Base-by-base conservation (phyloP, 2,329 filamentous ascomycete genomes). In the Fusarium sp. region DNA sequence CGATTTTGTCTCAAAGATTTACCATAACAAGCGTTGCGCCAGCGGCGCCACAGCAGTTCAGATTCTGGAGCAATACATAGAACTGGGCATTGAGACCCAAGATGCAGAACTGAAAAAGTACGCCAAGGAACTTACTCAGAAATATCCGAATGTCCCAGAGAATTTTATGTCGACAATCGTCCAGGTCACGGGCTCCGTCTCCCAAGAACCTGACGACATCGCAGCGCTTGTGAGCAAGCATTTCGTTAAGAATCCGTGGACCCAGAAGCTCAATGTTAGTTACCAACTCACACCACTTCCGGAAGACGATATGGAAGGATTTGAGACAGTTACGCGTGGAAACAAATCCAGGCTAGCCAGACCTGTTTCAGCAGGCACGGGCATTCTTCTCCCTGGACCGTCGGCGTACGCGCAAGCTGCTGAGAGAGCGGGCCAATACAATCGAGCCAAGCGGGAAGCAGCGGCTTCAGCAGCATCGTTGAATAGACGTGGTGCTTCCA, bases 401-500 rank as follows among this genome's bases (percentile, higher is more conserved):
- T 57, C 39, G 44, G 74, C 74, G 55, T 73, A 77, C 45, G 55
- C 72, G 41, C 74, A 79, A 51, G 77, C 79, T 6, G 53, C 75
- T 14, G 70, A 77, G 16, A 72, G 59, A 12, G 75, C 75, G 16
- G 73, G 76, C 30, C 68, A 72, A 16, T 73, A 77, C 37, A 69
- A 75, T 31, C 77, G 77, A 42, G 76, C 77, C 11, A 73, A 74
- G 21, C 75, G 75, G 28, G 76, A 80, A 23, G 79, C 79, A 46
- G 54, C 73, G 30, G 68, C 75, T 9, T 79, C 82, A 0, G 85
- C 84, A 0, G 73, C 80, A 2, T 77, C 81, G 7, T 79, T 84
- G 23, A 80, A 77, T 60, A 81, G 81, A 34, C 81, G 81, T 18
- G 85, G 86, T 23, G 90, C 87, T 71, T 94, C 93, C 0, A 88